Evolutionary conservation across 228 moss, liverwort and hornwort species (phyloP).

Genomic region (Sphagnum fallax): DNA sequence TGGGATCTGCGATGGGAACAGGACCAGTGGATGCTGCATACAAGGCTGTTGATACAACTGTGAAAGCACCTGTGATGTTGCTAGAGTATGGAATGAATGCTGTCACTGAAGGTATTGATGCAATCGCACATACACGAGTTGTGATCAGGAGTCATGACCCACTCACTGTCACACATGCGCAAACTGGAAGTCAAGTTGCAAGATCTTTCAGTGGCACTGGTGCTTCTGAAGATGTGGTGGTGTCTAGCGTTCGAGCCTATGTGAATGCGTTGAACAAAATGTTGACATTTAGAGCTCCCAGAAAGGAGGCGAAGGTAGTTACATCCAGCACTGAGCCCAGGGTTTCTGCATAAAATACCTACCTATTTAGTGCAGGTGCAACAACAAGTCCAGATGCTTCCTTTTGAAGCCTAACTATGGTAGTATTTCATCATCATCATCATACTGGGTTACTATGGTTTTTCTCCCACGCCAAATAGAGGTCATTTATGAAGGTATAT

Average conservation of each 20-base stretch:
- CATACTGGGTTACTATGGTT: too few relatives aligned
- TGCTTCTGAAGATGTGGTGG: constrained; percentile 45
- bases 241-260: constrained; percentile 73
- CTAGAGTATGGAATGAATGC: constrained; percentile 78
- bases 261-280: constrained; percentile 93
- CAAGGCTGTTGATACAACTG: constrained; percentile 91
- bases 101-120: constrained; percentile 90
- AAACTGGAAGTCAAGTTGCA: constrained; percentile 61
- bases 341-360: too few relatives aligned
- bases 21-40: constrained; percentile 94
- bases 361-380: too few relatives aligned
- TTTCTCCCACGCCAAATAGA: too few relatives aligned
- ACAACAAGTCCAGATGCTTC: too few relatives aligned
- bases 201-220: constrained; percentile 76
- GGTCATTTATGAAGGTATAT: too few relatives aligned
- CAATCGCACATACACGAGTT: constrained; percentile 87
- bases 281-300: constrained; percentile 34
- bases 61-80: constrained; percentile 69
- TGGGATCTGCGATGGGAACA: constrained; percentile 79
- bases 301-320: too few relatives aligned
- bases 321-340: too few relatives aligned
- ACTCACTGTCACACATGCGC: constrained; percentile 70
- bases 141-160: constrained; percentile 56
- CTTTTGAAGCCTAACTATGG: too few relatives aligned
- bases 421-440: too few relatives aligned